These are phyloP conservation scores for Thalassia testudinum DNA, from an alignment of 116 monocot genomes.

Conservation along the genomic window DNA sequence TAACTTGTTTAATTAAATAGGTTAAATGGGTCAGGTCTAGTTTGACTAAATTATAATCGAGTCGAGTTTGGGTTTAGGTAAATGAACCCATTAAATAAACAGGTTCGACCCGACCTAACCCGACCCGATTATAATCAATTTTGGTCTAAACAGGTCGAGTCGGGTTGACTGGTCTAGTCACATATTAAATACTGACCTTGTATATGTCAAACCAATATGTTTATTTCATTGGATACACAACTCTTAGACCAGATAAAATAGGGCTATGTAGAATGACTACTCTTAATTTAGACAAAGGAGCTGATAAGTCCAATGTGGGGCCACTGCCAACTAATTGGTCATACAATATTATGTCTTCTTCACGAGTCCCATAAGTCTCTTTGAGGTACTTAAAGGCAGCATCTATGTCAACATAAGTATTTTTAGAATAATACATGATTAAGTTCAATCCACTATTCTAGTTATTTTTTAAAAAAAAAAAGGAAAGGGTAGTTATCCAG, in stretches of 20 bases:
- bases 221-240: slow-evolving; percentile 31
- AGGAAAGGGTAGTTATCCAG: too few relatives aligned
- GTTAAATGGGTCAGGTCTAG: slow-evolving; percentile 19
- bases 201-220: slow-evolving; percentile 45
- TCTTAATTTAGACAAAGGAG: slow-evolving; percentile 17
- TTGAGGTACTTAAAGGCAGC: slow-evolving; percentile 22
- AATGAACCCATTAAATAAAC: neutral
- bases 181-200: slow-evolving; percentile 10
- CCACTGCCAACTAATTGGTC: slow-evolving; percentile 50
- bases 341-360: slow-evolving; percentile 32
- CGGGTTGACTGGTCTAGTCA: too few relatives aligned
- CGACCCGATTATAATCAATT: too few relatives aligned
- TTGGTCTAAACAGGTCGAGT: too few relatives aligned
- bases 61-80: neutral
- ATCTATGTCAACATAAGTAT: slow-evolving; percentile 46
- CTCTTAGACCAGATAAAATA: slow-evolving; percentile 44
- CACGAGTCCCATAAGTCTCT: slow-evolving; percentile 14
- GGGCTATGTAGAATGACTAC: slow-evolving; percentile 35
- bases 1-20: too few relatives aligned
- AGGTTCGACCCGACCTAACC: neutral
- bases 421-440: slow-evolving; percentile 2
- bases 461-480: too few relatives aligned
- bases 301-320: slow-evolving; percentile 32
- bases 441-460: neutral
- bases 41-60: slow-evolving; percentile 30